Base-by-base conservation (phyloP, 331 rosid species). In the Telfairia occidentalis region DNA sequence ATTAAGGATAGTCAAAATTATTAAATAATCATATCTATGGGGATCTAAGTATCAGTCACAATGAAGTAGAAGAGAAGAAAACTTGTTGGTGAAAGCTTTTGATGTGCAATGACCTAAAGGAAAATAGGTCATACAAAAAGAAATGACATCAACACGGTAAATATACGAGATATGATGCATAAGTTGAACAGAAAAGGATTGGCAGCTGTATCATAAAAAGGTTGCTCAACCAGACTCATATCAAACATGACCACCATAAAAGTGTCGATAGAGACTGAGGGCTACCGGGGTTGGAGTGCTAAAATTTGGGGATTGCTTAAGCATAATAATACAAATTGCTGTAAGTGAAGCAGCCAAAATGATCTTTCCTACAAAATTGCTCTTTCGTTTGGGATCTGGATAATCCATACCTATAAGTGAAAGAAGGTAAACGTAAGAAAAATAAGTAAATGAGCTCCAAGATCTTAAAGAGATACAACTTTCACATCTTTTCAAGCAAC, bases 351-450 rank as follows among this genome's bases (percentile, higher is more conserved):
- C 83, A 50, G 83, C 89, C 57, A 75, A 30, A 9, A 82, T 9
- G 40, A 76, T 6, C 61, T 73, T 85, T 29, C 57, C 74, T 7
- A 85, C 71, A 49, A 77, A 46, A 21, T 50, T 65, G 72, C 71
- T 67, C 74, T 78, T 85, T 35, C 81, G 38, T 50, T 80, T 80
- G n/a, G 83, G 46, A 13, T 72, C 89, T 58, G 81, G 75, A 73
- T 80, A 80, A 72, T 85, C 86, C 86, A 85, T 85, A 48, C 67
- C 89, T 82, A 75, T 58, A 61, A 71, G 23, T 11, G 7, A 23
- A 38, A 11, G 49, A 35, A 55, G 37, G 42, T n/a, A 30, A 48
- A 46, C 9, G 45, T 32, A 76, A 60, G 59, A 45, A 76, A 23
- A 40, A 59, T 28, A 57, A 23, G 50, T 7, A 58, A 52, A 73